Conservation (phyloP, 139 green algal species). For the Tetradesmus lagerheimii region DNA sequence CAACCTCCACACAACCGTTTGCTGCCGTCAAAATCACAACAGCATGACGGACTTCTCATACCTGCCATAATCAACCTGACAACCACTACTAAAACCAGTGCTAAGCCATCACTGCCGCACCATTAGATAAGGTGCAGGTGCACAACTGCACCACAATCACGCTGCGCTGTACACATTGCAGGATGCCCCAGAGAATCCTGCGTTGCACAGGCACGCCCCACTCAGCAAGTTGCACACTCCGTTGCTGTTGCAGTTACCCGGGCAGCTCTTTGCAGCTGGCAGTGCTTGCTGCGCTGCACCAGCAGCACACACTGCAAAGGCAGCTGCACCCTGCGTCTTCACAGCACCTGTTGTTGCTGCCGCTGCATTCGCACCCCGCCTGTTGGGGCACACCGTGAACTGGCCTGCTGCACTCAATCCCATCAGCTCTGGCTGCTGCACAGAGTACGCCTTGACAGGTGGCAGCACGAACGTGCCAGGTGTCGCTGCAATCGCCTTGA, state of each 20-base stretch:
- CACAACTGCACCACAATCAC: neutral
- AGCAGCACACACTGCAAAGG: conserved; percentile 12
- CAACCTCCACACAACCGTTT: neutral
- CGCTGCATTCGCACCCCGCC: conserved; percentile 13
- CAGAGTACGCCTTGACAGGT: conserved; percentile 61
- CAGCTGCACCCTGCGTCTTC: neutral
- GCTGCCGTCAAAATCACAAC: too few relatives aligned
- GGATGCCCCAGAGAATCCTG: conserved; percentile 41
- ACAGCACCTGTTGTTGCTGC: conserved; percentile 7
- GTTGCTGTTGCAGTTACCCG: conserved; percentile 56
- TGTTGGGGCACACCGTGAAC: conserved; percentile 45
- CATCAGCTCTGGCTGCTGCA: conserved; percentile 71
- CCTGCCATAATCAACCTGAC: too few relatives aligned
- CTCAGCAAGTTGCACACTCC: conserved; percentile 58
- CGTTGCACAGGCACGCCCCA: conserved; percentile 58
- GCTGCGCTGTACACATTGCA: conserved; percentile 26
- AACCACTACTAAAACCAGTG: too few relatives aligned
- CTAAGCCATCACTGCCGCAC: neutral
- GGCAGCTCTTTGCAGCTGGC: conserved; percentile 49
- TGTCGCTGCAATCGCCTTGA: conserved; percentile 70
- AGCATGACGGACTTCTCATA: too few relatives aligned
- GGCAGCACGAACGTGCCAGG: conserved; percentile 65
- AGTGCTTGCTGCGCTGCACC: neutral
- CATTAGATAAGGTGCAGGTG: neutral
- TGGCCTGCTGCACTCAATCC: conserved; percentile 39